phyloP scores from a whole-genome alignment of 495 filamentous ascomycete species.

The Parmelia sp. region DNA sequence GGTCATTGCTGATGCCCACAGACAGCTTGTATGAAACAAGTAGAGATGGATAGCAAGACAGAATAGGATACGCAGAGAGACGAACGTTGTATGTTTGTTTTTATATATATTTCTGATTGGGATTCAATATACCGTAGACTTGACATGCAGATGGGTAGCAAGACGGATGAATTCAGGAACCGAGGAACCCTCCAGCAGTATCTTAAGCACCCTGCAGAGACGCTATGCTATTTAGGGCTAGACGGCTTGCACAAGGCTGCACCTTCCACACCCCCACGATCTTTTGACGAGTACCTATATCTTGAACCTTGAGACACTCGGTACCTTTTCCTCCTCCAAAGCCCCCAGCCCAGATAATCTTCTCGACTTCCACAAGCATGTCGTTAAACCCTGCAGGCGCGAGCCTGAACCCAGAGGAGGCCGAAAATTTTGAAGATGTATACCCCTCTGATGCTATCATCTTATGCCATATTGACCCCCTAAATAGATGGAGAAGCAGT shows the following conservation, averaged over 20 bases:
- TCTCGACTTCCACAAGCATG: slow-evolving; percentile 30
- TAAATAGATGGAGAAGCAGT: slow-evolving; percentile 93
- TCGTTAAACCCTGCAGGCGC: slow-evolving; percentile 38
- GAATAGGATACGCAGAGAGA: too few relatives aligned
- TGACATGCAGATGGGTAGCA: too few relatives aligned
- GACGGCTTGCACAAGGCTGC: too few relatives aligned
- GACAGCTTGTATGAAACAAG: background rate
- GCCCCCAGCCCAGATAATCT: background rate
- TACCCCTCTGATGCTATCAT: background rate
- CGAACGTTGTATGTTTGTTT: too few relatives aligned
- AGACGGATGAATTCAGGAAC: too few relatives aligned
- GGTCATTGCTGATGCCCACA: background rate
- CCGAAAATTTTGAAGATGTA: slow-evolving; percentile 75
- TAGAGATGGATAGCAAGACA: too few relatives aligned
- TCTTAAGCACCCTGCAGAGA: too few relatives aligned
- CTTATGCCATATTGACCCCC: slow-evolving; percentile 18
- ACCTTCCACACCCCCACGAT: background rate
- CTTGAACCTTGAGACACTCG: background rate
- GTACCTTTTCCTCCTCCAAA: background rate
- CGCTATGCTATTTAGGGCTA: too few relatives aligned
- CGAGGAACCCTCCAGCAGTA: too few relatives aligned
- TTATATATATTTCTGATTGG: too few relatives aligned
- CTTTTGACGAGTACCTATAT: background rate
- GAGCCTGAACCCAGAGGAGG: slow-evolving; percentile 58
- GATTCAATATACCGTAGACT: too few relatives aligned